A percentile compares a stretch with the other conserved stretches of the same genome.
These are phyloP conservation scores for Colletotrichum kahawae DNA, from an alignment of 2,329 filamentous ascomycete genomes.

Conservation along the genomic window DNA sequence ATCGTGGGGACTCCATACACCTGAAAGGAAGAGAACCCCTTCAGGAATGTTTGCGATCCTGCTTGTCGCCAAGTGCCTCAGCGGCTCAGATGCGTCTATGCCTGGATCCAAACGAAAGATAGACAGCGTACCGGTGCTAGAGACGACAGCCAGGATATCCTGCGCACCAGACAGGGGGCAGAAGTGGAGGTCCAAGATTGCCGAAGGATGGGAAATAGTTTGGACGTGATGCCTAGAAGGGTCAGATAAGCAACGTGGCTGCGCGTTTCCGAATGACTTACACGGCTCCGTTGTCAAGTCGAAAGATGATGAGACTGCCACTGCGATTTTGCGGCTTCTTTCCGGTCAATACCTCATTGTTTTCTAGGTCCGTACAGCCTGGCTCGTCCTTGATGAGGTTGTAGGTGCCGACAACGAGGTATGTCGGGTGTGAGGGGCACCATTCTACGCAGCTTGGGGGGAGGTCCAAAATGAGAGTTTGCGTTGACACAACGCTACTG, in stretches of 20 bases:
- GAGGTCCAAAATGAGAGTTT: slow-evolving; percentile 62
- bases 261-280: slow-evolving; percentile 46
- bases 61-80: slow-evolving; percentile 49
- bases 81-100: slow-evolving; percentile 31
- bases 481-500: slow-evolving; percentile 42
- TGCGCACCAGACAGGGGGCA: slow-evolving; percentile 52
- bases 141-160: slow-evolving; percentile 73
- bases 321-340: slow-evolving; percentile 66
- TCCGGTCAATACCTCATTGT: not conserved
- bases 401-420: slow-evolving; percentile 86
- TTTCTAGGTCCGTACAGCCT: not conserved
- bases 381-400: slow-evolving; percentile 63
- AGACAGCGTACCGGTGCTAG: slow-evolving; percentile 74
- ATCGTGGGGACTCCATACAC: slow-evolving; percentile 71
- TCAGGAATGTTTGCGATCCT: slow-evolving; percentile 56
- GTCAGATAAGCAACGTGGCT: not conserved
- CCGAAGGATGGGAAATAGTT: slow-evolving; percentile 68
- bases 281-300: slow-evolving; percentile 57
- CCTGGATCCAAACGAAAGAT: slow-evolving; percentile 62
- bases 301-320: slow-evolving; percentile 75
- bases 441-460: slow-evolving; percentile 83
- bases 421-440: slow-evolving; percentile 63
- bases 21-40: slow-evolving; percentile 71
- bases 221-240: slow-evolving; percentile 58
- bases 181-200: slow-evolving; percentile 87